A percentile compares a stretch with the other conserved stretches of the same genome.
phyloP scores from a whole-genome alignment of 73 alveolate genomes.

The Symbiodinium natans region DNA sequence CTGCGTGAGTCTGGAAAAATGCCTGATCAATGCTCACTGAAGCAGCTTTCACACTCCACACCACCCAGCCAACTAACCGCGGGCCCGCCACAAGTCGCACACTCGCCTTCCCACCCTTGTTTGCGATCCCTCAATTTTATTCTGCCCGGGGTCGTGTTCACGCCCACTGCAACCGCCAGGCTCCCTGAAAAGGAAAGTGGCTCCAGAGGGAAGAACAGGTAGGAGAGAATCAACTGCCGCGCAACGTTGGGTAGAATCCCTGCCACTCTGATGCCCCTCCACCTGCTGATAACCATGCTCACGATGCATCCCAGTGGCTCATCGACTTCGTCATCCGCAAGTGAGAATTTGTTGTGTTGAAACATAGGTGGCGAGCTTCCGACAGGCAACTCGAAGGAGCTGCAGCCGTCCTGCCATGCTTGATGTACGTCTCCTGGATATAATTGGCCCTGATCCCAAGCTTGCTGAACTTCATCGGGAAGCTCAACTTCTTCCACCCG shows the following conservation, averaged over 20 bases:
- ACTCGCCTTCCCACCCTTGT: not conserved
- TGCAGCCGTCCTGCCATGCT: constrained; percentile 19
- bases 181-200: constrained; percentile 29
- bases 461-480: not conserved
- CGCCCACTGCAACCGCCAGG: constrained; percentile 51
- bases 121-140: not conserved
- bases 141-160: not conserved
- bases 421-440: not conserved
- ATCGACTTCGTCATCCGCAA: not conserved
- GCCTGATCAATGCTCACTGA: constrained; percentile 8
- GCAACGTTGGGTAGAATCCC: constrained; percentile 29
- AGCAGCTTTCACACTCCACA: constrained; percentile 37
- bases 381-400: constrained; percentile 14
- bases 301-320: constrained; percentile 20
- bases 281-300: constrained; percentile 6
- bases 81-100: constrained; percentile 21
- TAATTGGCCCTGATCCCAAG: not conserved
- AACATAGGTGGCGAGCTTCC: constrained; percentile 21
- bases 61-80: constrained; percentile 41
- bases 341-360: not conserved
- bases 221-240: constrained; percentile 32
- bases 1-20: not conserved
- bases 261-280: constrained; percentile 23
- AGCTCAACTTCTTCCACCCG: constrained; percentile 29
- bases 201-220: constrained; percentile 7